phyloP scores from a whole-genome alignment of 2,329 filamentous ascomycete genomes.

The Davidsoniella neocaledoniae region DNA sequence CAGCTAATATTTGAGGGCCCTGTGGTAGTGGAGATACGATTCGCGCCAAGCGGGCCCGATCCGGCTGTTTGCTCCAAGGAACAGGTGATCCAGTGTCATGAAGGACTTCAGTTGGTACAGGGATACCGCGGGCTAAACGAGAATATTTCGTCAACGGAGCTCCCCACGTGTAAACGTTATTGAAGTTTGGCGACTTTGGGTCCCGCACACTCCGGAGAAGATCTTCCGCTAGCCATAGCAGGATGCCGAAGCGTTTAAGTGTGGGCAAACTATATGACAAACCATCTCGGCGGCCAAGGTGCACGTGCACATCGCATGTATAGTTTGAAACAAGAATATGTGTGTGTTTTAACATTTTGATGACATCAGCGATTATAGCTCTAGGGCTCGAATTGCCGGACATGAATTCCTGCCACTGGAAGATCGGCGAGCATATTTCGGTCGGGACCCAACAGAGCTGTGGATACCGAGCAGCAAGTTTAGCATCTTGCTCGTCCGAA shows the following conservation, averaged over 20 bases:
- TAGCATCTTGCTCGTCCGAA: slow-evolving; percentile 16
- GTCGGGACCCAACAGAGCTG: slow-evolving; percentile 21
- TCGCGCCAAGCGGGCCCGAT: no score
- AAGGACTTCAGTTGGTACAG: background rate
- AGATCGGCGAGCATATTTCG: slow-evolving; percentile 23
- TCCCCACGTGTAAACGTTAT: slow-evolving; percentile 24
- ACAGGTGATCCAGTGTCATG: background rate
- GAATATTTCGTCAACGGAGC: slow-evolving; percentile 12
- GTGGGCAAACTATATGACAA: slow-evolving; percentile 19
- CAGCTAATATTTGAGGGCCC: slow-evolving; percentile 9
- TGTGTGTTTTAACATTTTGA: background rate
- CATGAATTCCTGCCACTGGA: slow-evolving; percentile 16
- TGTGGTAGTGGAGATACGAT: no score
- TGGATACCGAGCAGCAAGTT: slow-evolving; percentile 7
- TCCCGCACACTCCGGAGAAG: slow-evolving; percentile 22
- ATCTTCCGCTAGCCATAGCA: slow-evolving; percentile 24
- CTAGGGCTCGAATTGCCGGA: slow-evolving; percentile 1
- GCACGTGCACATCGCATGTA: slow-evolving; percentile 24
- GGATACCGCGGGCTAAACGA: slow-evolving; percentile 9
- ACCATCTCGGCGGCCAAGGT: slow-evolving; percentile 22
- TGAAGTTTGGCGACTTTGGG: slow-evolving; percentile 22
- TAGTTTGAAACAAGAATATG: slow-evolving; percentile 19
- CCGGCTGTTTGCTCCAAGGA: no score
- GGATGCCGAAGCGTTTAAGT: slow-evolving; percentile 20
- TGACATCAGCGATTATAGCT: background rate